Evolutionary conservation across 164 flowering plant species (phyloP), one percentile per base, ranked within the genome.

Genomic region (grape (Vitis vinifera)): DNA sequence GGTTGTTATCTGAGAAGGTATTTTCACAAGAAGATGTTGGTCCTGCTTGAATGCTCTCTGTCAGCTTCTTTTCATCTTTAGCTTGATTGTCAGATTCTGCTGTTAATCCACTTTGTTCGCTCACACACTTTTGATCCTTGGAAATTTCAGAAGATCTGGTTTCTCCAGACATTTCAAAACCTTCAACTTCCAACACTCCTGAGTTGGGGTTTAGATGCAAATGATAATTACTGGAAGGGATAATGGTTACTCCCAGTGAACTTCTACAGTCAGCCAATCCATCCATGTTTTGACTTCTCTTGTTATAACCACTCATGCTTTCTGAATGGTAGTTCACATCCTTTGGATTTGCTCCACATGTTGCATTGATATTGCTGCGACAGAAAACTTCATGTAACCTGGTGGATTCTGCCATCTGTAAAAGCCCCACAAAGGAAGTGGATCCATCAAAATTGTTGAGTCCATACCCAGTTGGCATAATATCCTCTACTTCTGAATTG

Each of bases 361-460:
- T 50, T 9, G 19, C 37, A 51, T 23, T 14, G 49, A 9, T 31
- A 51, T 37, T 55, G 59, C 30, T 65, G 9, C 57, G 69, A 48
- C 56, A 57, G 69, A 52, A 62, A 70, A 55, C 72, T 49, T 71
- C 74, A 59, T 68, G 64, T 49, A 56, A 55, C 57, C 11, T 68
- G 47, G 56, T 61, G 27, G 79, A 51, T 58, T 59, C 73, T 14
- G 71, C 73, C 76, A 72, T 78, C 23, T 69, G 63, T 60, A 81
- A 55, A 12, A 82, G 84, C 75, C 82, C 75, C 64, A 78, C 29
- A 51, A 76, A 79, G 19, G 87, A 82, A 59, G 72, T 58, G 31
- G 77, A 57, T 48, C 65, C 37, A 29, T 66, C 55, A n/a, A 67
- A 74, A 29, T 29, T 69, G 60, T 52, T 56, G 44, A 55, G 59